Percentiles rank a stretch among this genome's conserved stretches.
Evolutionary conservation across 768 basidiomycete genomes (phyloP).

Genomic region (Daedalea quercina): DNA sequence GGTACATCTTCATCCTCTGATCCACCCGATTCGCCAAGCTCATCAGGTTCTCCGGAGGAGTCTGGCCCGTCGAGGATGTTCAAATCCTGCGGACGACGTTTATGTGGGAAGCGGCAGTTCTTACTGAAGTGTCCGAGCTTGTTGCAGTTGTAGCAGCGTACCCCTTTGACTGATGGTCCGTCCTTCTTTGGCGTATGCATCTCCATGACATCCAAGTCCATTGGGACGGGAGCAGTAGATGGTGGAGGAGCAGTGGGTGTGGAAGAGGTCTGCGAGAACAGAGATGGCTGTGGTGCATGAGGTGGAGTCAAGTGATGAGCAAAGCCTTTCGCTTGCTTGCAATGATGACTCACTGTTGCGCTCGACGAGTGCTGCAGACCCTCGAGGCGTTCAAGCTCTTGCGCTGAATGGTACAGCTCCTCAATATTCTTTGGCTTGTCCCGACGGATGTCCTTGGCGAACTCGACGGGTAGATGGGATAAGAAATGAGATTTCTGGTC

Average conservation of each 20-base stretch:
- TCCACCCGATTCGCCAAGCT: neutral
- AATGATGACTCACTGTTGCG: neutral
- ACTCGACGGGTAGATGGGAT: neutral
- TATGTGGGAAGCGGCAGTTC: constrained; percentile 2
- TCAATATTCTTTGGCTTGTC: constrained; percentile 5
- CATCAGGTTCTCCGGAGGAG: neutral
- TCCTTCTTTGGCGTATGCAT: neutral
- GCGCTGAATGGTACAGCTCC: constrained; percentile 3
- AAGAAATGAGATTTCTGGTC: constrained; percentile 2
- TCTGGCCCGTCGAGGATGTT: neutral
- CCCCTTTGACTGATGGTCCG: neutral
- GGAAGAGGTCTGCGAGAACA: neutral
- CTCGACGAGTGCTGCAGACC: neutral
- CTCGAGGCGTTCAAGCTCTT: neutral
- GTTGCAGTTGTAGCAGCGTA: constrained; percentile 4
- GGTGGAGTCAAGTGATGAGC: neutral
- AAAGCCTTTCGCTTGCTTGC: neutral
- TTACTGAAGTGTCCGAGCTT: neutral
- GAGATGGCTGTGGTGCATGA: neutral
- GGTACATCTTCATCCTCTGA: no score
- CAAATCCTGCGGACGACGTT: constrained; percentile 1
- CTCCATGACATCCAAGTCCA: constrained; percentile 5
- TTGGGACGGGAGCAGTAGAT: constrained; percentile 1
- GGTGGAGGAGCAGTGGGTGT: neutral
- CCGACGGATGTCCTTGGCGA: constrained; percentile 1